Evolutionary conservation across 495 filamentous ascomycete genomes (phyloP).

Genomic region (Penicillium bialowiezense): DNA sequence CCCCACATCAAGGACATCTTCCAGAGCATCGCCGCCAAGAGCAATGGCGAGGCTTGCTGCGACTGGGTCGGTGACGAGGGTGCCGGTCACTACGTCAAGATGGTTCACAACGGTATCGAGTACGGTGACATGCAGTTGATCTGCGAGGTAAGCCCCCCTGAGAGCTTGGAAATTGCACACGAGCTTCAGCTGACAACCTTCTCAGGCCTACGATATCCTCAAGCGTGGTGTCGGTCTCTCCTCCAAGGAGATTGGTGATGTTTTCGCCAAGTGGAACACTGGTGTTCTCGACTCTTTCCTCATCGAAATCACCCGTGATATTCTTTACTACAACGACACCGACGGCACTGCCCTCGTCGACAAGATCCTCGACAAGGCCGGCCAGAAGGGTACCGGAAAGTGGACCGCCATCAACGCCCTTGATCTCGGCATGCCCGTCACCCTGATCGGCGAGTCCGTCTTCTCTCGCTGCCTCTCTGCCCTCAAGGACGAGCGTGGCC

Average conservation of each 20-base stretch:
- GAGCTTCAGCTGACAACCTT: background rate
- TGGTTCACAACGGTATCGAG: slow-evolving; percentile 99
- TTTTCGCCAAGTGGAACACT: slow-evolving; percentile 95
- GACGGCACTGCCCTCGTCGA: slow-evolving; percentile 88
- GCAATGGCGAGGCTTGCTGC: slow-evolving; percentile 93
- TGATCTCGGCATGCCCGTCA: slow-evolving; percentile 98
- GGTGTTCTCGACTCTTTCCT: slow-evolving; percentile 99
- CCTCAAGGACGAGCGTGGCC: slow-evolving; percentile 88
- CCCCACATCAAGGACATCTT: slow-evolving; percentile 98
- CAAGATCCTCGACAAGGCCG: slow-evolving; percentile 98
- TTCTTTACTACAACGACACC: slow-evolving; percentile 95
- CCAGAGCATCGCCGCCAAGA: slow-evolving; percentile 96
- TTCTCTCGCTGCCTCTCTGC: slow-evolving; percentile 92
- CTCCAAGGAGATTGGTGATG: slow-evolving; percentile 91
- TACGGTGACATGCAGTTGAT: slow-evolving; percentile 99
- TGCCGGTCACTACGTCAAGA: slow-evolving; percentile 99
- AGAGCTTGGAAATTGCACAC: background rate
- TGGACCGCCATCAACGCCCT: slow-evolving; percentile 99
- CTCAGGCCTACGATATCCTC: slow-evolving; percentile 96
- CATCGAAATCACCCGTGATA: slow-evolving; percentile 97
- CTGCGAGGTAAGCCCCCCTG: slow-evolving; percentile 68
- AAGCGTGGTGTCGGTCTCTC: slow-evolving; percentile 87
- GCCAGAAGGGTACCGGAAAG: slow-evolving; percentile 99
- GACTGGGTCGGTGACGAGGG: slow-evolving; percentile 99
- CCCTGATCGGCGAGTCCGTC: slow-evolving; percentile 94